These are phyloP conservation scores for Picochlorum sp. DNA, from an alignment of 139 green algal species.

Conservation along the genomic window DNA sequence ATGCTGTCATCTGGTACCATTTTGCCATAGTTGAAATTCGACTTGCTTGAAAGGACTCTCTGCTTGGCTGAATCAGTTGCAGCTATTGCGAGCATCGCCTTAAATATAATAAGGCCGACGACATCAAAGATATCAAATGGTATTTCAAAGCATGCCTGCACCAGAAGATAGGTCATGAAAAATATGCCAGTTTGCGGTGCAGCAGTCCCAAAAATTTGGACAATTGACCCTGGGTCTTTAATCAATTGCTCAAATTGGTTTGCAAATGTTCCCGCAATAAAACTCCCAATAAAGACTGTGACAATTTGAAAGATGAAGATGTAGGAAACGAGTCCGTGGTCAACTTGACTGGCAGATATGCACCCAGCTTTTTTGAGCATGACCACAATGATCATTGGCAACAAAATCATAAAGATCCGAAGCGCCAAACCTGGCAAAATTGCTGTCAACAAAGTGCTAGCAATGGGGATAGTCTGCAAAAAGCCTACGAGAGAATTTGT, in stretches of 20 bases:
- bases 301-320: constrained; percentile 55
- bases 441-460: neutral
- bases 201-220: constrained; percentile 36
- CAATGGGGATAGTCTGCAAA: neutral
- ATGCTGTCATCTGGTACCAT: neutral
- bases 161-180: constrained; percentile 7
- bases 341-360: constrained; percentile 22
- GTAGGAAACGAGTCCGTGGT: constrained; percentile 32
- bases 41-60: neutral
- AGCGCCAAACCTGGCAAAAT: constrained; percentile 28
- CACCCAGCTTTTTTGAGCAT: constrained; percentile 40
- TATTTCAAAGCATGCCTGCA: constrained; percentile 16
- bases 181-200: constrained; percentile 7
- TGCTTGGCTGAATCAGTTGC: neutral
- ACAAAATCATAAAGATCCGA: constrained; percentile 57
- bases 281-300: constrained; percentile 42
- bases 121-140: constrained; percentile 12
- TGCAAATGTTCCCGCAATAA: constrained; percentile 41
- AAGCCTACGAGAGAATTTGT: neutral
- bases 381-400: constrained; percentile 41
- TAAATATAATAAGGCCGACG: neutral
- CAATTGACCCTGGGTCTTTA: constrained; percentile 15
- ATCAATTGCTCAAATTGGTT: constrained; percentile 29
- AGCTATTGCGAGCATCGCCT: neutral
- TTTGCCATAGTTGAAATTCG: neutral